Evolutionary conservation across 2,329 filamentous ascomycete genomes (phyloP).

Genomic region (Colletotrichum tamarilloi): DNA sequence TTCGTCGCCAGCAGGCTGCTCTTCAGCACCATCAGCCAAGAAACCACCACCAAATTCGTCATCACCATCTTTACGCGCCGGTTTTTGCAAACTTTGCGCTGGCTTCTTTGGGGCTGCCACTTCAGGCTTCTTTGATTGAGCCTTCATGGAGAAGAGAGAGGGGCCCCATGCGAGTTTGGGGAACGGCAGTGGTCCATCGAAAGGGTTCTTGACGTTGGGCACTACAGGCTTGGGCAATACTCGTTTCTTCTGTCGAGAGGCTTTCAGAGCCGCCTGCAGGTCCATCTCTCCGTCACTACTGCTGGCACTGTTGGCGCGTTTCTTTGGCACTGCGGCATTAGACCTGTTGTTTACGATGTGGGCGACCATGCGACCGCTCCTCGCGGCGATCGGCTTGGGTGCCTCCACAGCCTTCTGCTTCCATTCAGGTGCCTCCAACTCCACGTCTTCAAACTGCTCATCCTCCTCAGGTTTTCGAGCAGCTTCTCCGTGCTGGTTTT

Average conservation of each 20-base stretch:
- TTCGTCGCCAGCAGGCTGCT: slow-evolving; percentile 45
- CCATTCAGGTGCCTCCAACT: slow-evolving; percentile 61
- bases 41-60: slow-evolving; percentile 49
- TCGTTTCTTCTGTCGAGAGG: slow-evolving; percentile 72
- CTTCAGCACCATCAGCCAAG: slow-evolving; percentile 40
- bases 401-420: slow-evolving; percentile 63
- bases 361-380: slow-evolving; percentile 72
- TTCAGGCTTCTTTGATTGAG: slow-evolving; percentile 24
- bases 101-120: slow-evolving; percentile 24
- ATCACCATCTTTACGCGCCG: slow-evolving; percentile 35
- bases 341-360: slow-evolving; percentile 80
- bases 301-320: slow-evolving; percentile 59
- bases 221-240: slow-evolving; percentile 49
- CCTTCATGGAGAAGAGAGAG: slow-evolving; percentile 63
- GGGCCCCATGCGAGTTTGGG: slow-evolving; percentile 83
- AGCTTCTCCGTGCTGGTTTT: slow-evolving; percentile 64
- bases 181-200: slow-evolving; percentile 89
- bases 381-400: slow-evolving; percentile 62
- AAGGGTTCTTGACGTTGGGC: slow-evolving; percentile 69
- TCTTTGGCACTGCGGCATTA: slow-evolving; percentile 67
- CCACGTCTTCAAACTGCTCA: slow-evolving; percentile 62
- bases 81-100: not conserved
- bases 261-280: slow-evolving; percentile 79
- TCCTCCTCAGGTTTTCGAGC: slow-evolving; percentile 52
- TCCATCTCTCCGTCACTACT: slow-evolving; percentile 83